Conservation (phyloP, 768 basidiomycete species). For the Boletellus ananiceps region DNA sequence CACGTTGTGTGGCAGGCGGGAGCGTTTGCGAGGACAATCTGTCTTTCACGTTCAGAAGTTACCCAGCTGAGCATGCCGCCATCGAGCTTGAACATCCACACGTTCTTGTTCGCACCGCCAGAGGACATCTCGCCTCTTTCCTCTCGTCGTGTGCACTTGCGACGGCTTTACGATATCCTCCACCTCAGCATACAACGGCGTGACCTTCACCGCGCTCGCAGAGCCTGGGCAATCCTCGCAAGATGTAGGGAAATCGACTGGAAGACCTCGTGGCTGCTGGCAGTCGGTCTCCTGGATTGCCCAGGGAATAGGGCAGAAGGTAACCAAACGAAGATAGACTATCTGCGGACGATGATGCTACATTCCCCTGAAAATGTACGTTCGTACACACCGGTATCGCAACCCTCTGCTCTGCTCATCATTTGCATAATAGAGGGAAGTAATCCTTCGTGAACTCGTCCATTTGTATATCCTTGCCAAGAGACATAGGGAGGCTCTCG, state of each 20-base stretch:
- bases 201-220: conserved; percentile 58
- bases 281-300: conserved; percentile 50
- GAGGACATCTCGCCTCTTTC: conserved; percentile 45
- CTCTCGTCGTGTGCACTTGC: conserved; percentile 65
- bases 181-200: conserved; percentile 65
- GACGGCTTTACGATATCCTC: conserved; percentile 69
- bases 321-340: conserved; percentile 45
- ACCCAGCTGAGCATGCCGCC: conserved; percentile 11
- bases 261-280: conserved; percentile 66
- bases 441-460: conserved; percentile 70
- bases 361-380: conserved; percentile 69
- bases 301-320: conserved; percentile 26
- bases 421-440: conserved; percentile 52
- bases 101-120: conserved; percentile 62
- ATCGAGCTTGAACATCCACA: conserved; percentile 26
- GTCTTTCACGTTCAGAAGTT: no score
- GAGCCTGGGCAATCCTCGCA: conserved; percentile 70
- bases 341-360: conserved; percentile 67
- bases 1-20: conserved; percentile 6
- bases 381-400: conserved; percentile 32
- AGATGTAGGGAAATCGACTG: conserved; percentile 78
- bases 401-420: conserved; percentile 11
- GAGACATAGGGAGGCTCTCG: conserved; percentile 65
- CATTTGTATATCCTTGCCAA: conserved; percentile 57
- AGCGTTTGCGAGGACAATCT: background rate